phyloP scores from a whole-genome alignment of 345 rosid genomes.

The Corchorus capsularis region DNA sequence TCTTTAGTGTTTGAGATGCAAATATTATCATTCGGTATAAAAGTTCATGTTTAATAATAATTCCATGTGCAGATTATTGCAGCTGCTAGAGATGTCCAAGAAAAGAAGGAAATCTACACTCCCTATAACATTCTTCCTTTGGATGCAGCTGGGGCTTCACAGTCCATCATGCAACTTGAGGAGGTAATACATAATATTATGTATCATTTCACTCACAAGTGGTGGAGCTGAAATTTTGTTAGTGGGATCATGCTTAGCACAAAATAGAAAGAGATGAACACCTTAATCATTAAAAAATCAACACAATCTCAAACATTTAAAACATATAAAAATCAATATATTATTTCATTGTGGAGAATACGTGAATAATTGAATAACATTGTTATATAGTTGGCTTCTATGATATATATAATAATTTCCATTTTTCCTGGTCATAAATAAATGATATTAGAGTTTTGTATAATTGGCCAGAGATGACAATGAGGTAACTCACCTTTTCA shows the following conservation, averaged over 20 bases:
- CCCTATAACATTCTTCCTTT: constrained; percentile 97
- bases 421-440: not conserved
- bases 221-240: not conserved
- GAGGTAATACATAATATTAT: constrained; percentile 49
- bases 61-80: constrained; percentile 79
- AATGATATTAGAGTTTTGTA: not conserved
- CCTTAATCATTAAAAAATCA: not conserved
- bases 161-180: constrained; percentile 91
- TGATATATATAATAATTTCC: not conserved
- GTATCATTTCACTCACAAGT: not conserved
- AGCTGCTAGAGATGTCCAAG: constrained; percentile 97
- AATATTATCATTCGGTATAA: constrained; percentile 13
- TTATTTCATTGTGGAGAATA: not conserved
- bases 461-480: not conserved
- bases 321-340: not conserved
- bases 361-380: not conserved
- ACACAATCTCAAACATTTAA: not conserved
- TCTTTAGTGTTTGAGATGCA: not conserved
- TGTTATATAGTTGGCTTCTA: not conserved
- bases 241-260: not conserved
- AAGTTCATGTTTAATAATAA: constrained; percentile 18
- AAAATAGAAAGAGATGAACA: not conserved
- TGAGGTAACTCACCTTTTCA: not conserved
- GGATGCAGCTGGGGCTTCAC: constrained; percentile 95
- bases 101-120: constrained; percentile 93